Percentiles rank a stretch among this genome's conserved stretches.
phyloP scores from a whole-genome alignment of 257 asterid species.

The Parsonsia alboflavescens region DNA sequence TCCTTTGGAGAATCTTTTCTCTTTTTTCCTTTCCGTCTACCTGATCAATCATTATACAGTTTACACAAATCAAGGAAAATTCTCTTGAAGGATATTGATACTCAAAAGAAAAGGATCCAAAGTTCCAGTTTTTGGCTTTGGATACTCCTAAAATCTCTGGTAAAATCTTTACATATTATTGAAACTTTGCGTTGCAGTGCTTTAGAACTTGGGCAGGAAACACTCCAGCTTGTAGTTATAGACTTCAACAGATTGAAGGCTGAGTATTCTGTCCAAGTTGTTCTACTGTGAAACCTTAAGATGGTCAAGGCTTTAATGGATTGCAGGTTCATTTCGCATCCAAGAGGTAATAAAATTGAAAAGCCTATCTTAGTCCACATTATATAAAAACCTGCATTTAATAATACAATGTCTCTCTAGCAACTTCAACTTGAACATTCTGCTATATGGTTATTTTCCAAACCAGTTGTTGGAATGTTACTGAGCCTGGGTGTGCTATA shows the following conservation, averaged over 20 bases:
- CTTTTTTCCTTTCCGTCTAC: constrained; percentile 67
- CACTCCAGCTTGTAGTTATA: not conserved
- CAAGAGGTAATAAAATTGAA: not conserved
- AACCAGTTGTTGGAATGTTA: not conserved
- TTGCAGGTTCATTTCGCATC: not conserved
- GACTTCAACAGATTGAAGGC: not conserved
- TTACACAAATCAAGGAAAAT: not conserved
- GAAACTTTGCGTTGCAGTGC: not conserved
- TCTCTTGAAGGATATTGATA: not conserved
- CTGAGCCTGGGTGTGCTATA: not conserved
- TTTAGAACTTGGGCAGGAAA: not conserved
- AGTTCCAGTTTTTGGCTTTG: not conserved
- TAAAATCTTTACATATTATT: not conserved
- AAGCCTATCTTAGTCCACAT: not conserved
- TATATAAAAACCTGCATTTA: not conserved
- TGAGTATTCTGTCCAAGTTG: not conserved
- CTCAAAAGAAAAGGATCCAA: not conserved
- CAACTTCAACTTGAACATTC: not conserved
- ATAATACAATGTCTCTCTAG: not conserved
- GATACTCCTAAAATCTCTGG: not conserved
- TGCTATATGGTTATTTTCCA: not conserved
- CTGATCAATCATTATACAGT: constrained; percentile 37
- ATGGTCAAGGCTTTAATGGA: not conserved
- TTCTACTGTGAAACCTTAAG: not conserved
- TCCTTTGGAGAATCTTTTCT: constrained; percentile 63